These are phyloP conservation scores for Podaxis sp. DNA, from an alignment of 768 basidiomycete species.

Conservation along the genomic window DNA sequence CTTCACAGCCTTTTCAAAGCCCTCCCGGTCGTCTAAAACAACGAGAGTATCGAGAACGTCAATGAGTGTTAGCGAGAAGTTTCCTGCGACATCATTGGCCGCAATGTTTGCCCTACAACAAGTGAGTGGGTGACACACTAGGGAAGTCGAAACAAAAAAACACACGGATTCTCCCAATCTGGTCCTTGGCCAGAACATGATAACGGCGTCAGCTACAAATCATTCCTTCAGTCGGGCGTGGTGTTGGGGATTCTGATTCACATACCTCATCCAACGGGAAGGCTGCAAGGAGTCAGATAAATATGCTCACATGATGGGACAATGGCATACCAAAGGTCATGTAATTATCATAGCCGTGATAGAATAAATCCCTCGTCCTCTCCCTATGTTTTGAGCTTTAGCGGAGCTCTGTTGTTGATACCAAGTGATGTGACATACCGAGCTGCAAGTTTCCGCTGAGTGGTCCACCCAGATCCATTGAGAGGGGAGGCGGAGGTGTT, in stretches of 20 bases:
- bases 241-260: background rate
- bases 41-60: constrained; percentile 87
- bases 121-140: constrained; percentile 9
- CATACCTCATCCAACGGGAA: constrained; percentile 82
- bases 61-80: constrained; percentile 82
- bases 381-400: constrained; percentile 40
- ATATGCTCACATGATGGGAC: background rate
- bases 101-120: constrained; percentile 59
- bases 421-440: constrained; percentile 37
- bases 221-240: constrained; percentile 4
- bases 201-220: constrained; percentile 72
- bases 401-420: background rate
- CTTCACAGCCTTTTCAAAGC: constrained; percentile 82
- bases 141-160: constrained; percentile 10
- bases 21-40: constrained; percentile 73
- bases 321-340: constrained; percentile 66
- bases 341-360: constrained; percentile 87
- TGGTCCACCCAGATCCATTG: constrained; percentile 44
- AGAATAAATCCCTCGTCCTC: constrained; percentile 74
- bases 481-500: constrained; percentile 29
- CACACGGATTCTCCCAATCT: constrained; percentile 80
- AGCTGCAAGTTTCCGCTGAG: constrained; percentile 48
- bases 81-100: constrained; percentile 90
- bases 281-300: constrained; percentile 37
- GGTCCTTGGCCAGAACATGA: constrained; percentile 87